phyloP scores from a whole-genome alignment of 2,329 filamentous ascomycete genomes.

The Thelonectria blattea region DNA sequence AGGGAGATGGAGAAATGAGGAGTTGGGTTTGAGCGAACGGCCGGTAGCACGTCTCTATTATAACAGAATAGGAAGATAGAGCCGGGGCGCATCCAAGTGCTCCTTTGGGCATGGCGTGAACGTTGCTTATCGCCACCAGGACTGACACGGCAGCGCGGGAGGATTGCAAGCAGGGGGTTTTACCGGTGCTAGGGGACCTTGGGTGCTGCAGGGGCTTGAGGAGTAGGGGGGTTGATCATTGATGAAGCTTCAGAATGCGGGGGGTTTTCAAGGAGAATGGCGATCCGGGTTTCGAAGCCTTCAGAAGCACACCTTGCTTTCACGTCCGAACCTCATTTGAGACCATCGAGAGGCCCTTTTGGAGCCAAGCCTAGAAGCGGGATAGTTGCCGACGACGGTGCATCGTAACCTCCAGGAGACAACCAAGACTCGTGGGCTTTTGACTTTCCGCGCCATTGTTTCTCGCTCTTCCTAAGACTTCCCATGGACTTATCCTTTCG shows the following conservation, averaged over 20 bases:
- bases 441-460: not conserved
- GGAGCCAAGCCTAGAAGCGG: not conserved
- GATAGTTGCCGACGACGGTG: not conserved
- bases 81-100: conserved; percentile 32
- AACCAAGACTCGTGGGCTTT: not conserved
- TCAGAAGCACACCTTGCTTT: not conserved
- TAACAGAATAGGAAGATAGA: conserved; percentile 37
- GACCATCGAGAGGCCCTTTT: not conserved
- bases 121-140: conserved; percentile 12
- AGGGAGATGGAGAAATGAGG: not conserved
- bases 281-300: not conserved
- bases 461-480: too few relatives aligned
- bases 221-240: not conserved
- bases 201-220: not conserved
- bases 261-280: not conserved
- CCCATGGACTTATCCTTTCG: not conserved
- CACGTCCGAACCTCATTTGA: not conserved
- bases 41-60: conserved; percentile 18
- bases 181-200: not conserved
- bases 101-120: conserved; percentile 18
- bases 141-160: not conserved
- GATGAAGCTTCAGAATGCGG: not conserved
- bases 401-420: not conserved
- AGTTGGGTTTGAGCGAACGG: not conserved
- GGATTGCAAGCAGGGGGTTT: not conserved